phyloP scores from a whole-genome alignment of 371 early-diverging fungal genomes.

The Mortierella sp. region DNA sequence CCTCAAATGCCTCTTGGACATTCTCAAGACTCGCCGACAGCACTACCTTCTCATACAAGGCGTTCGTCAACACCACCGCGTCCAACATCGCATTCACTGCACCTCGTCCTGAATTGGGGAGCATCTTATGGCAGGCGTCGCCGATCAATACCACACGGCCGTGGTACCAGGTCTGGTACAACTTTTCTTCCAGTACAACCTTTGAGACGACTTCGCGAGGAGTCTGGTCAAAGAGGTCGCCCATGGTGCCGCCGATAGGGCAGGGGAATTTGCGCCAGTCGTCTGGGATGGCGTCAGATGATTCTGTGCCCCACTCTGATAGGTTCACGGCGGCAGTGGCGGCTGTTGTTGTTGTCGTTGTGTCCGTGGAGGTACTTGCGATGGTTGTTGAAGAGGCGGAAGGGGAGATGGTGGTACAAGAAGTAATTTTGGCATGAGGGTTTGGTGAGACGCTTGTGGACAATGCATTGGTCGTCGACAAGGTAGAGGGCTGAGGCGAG shows the following conservation, averaged over 20 bases:
- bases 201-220: slow-evolving; percentile 22
- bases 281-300: slow-evolving; percentile 15
- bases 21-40: background rate
- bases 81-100: slow-evolving; percentile 23
- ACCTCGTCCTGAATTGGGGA: slow-evolving; percentile 19
- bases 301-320: slow-evolving; percentile 21
- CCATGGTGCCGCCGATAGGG: slow-evolving; percentile 21
- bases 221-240: slow-evolving; percentile 20
- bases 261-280: slow-evolving; percentile 14
- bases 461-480: background rate
- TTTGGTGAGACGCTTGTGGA: background rate
- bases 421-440: background rate
- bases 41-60: slow-evolving; percentile 4
- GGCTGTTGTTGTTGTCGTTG: background rate
- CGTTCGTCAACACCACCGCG: slow-evolving; percentile 13
- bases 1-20: slow-evolving; percentile 8
- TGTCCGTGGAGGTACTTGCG: background rate
- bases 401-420: background rate
- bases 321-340: background rate
- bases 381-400: background rate
- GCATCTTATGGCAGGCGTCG: slow-evolving; percentile 26
- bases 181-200: slow-evolving; percentile 20
- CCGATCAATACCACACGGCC: slow-evolving; percentile 16
- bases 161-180: slow-evolving; percentile 18
- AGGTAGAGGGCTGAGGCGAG: background rate